These are phyloP conservation scores for Arthroderma sp. DNA, from an alignment of 2,329 filamentous ascomycete species.

Conservation along the genomic window DNA sequence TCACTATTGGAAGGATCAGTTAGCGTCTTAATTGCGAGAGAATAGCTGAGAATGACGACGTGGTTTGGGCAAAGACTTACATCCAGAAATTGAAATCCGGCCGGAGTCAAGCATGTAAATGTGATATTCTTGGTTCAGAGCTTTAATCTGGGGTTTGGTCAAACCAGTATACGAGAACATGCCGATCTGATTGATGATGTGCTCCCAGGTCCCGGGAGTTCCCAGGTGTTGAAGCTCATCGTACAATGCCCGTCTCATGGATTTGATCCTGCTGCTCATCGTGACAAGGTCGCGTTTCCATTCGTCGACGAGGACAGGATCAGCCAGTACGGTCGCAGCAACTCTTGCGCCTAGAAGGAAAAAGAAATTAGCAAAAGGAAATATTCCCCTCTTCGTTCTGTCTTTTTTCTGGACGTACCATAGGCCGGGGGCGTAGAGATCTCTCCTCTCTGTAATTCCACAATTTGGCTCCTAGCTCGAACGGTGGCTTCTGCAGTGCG, in stretches of 20 bases:
- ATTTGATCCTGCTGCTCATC: constrained; percentile 89
- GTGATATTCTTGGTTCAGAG: constrained; percentile 14
- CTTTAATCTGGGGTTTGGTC: constrained; percentile 12
- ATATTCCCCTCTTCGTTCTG: background rate
- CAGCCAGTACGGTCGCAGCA: constrained; percentile 50
- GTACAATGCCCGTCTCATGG: constrained; percentile 70
- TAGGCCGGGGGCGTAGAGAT: constrained; percentile 87
- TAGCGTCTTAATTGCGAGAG: background rate
- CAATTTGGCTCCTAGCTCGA: constrained; percentile 66
- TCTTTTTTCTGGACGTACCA: constrained; percentile 30
- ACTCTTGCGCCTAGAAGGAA: constrained; percentile 10
- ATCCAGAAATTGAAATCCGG: constrained; percentile 15
- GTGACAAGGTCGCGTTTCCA: constrained; percentile 82
- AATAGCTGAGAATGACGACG: background rate
- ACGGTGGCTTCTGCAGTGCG: constrained; percentile 31
- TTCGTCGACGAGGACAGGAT: constrained; percentile 61
- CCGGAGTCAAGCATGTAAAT: constrained; percentile 17
- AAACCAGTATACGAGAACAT: constrained; percentile 21
- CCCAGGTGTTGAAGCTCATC: constrained; percentile 67
- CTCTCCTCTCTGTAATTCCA: constrained; percentile 80
- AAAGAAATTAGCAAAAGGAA: background rate
- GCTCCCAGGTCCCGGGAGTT: constrained; percentile 90
- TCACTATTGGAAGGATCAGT: constrained; percentile 8
- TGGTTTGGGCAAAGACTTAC: constrained; percentile 9
- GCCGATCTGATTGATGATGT: constrained; percentile 72